Conservation (phyloP, 1,284 basidiomycete genomes). For the Melampsora americana region DNA sequence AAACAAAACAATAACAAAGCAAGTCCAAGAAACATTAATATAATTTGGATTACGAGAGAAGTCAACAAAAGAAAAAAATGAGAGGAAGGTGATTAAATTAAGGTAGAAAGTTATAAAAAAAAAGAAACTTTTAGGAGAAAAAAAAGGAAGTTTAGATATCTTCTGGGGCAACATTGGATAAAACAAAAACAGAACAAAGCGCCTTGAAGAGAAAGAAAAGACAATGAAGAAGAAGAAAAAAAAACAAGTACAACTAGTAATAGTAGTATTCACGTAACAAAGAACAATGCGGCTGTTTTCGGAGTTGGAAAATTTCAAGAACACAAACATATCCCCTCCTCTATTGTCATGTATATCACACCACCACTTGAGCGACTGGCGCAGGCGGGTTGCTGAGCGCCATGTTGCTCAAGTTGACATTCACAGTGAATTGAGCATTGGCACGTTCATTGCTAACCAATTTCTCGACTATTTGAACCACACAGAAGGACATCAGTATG, state of each 20-base stretch:
- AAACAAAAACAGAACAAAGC: neutral
- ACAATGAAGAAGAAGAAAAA: neutral
- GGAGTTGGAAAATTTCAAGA: neutral
- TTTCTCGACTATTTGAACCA: constrained; percentile 24
- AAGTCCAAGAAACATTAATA: constrained; percentile 2
- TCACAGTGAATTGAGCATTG: constrained; percentile 34
- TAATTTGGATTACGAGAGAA: neutral
- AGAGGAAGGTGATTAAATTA: neutral
- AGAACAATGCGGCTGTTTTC: constrained; percentile 5
- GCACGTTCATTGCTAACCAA: constrained; percentile 37
- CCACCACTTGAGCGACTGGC: constrained; percentile 7
- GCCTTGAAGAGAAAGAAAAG: neutral
- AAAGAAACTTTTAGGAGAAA: no score
- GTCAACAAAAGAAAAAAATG: neutral
- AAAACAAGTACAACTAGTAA: neutral
- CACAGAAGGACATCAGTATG: neutral
- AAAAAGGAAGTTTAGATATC: neutral
- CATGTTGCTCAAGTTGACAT: constrained; percentile 33
- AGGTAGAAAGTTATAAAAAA: neutral
- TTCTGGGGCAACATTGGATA: no score
- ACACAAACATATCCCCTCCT: neutral
- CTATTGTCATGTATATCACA: neutral
- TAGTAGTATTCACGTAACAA: constrained; percentile 6
- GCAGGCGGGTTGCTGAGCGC: constrained; percentile 26
- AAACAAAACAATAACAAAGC: no score